Evolutionary conservation across 78 protist genomes (phyloP).

Genomic region (Dictyostelium capitatum): DNA sequence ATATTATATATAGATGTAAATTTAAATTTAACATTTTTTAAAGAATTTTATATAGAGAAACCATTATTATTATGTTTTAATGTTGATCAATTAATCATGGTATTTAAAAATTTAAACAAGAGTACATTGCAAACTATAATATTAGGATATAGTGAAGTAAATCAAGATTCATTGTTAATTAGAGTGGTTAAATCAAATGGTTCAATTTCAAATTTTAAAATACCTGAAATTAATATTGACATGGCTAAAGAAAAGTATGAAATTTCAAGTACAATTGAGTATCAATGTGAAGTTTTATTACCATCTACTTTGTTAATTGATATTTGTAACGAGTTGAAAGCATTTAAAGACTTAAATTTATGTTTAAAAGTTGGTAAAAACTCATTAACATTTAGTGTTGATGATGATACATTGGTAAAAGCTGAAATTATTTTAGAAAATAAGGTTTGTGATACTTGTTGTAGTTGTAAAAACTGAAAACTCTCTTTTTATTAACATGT

Average conservation of each 20-base stretch:
- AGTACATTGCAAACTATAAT: background rate
- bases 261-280: background rate
- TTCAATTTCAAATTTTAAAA: background rate
- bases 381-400: background rate
- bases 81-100: background rate
- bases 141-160: background rate
- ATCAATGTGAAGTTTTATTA: conserved; percentile 44
- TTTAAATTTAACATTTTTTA: conserved; percentile 27
- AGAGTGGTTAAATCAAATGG: conserved; percentile 23
- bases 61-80: conserved; percentile 23
- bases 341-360: conserved; percentile 21
- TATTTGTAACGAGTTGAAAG: conserved; percentile 47
- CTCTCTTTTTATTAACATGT: background rate
- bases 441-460: conserved; percentile 20
- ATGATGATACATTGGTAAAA: background rate
- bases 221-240: conserved; percentile 32
- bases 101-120: background rate
- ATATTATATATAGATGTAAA: conserved; percentile 38
- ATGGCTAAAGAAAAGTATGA: conserved; percentile 3
- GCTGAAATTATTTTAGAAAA: conserved; percentile 24
- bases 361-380: background rate
- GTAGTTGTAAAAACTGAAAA: too few species aligned
- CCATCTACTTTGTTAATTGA: conserved; percentile 20
- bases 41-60: conserved; percentile 28
- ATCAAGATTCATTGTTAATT: background rate